Evolutionary conservation across 148 eudicot species (phyloP), one percentile per base, ranked within the genome.

Genomic region (Camellia sinensis): DNA sequence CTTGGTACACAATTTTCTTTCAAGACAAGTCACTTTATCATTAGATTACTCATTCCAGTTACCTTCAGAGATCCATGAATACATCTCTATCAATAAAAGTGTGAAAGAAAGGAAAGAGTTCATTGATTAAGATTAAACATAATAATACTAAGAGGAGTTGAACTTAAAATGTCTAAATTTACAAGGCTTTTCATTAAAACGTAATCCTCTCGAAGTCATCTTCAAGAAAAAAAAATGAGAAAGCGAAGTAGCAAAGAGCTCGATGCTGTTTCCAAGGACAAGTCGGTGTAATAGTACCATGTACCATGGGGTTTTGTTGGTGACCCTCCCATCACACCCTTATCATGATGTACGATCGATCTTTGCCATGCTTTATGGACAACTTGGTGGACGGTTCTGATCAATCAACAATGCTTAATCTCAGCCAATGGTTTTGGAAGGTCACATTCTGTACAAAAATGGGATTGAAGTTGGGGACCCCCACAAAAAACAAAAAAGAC

Each of bases 311-410:
- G 53, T 61, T 62, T 3, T 41, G 15, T 18, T 3, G 56, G 15
- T 18, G 17, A 15, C 50, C 67, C 37, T 29, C 1, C 40, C 29
- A 9, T 66, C 78, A n/a, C n/a, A 18, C 29, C 1, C 64, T 48
- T 17, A 22, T 70, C 37, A 7, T 29, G 37, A 52, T 52, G 75
- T 78, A 67, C 37, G 3, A 64, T 54, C 29, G 40, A 53, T 46
- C 61, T 22, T 70, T 79, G 68, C 11, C 18, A 11, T 60, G 60
- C 21, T 59, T 79, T 41, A 43, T 71, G 69, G 44, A 78, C 81
- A 40, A 59, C 44, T 43, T 69, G 50, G 74, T 70, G 75, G 54
- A 43, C 67, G 56, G 57, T 68, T 70, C 43, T 43, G 57, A 71
- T 79, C 29, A 43, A 70, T 60, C 43, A 13, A 44, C 37, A 2